Base-by-base conservation (phyloP, 2,329 filamentous ascomycete genomes). In the Penicillium capsulatum region DNA sequence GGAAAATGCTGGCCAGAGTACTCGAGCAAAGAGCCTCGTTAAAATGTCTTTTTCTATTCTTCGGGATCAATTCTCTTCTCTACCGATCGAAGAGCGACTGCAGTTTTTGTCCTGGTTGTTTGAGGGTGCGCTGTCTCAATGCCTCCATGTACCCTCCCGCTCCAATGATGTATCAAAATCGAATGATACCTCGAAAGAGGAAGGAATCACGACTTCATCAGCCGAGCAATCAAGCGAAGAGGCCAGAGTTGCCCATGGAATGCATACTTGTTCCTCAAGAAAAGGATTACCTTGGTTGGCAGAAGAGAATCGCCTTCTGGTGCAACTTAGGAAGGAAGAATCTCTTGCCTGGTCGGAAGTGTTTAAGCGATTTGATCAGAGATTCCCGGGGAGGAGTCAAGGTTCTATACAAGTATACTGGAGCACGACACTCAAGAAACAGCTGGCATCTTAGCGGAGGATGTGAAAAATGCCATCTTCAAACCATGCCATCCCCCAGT, bases 91-190 rank as follows among this genome's bases (percentile, higher is more conserved):
- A 27, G 38, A 41, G 11, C 34, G 42, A 33, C 38, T 45, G 8
- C 10, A 45, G 31, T 45, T 45, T 22, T 36, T 45, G 28, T 45
- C 38, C 17, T 45, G 17, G 38, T 19, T 45, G 15, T 45, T 45
- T 32, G 15, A 41, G 38, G 34, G 34, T 36, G 20, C 38, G 14
- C 27, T 45, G 15, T 35, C 31, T 24, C 22, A 37, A 9, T 45
- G 15, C 35, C 0, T 41, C 14, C 20, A 26, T 41, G 28, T n/a
- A 7, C 17, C 14, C n/a, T 7, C 29, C 28, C 16, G n/a, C 17
- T 8, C 8, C 26, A 24, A 36, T 39, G 22, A 1, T 13, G 20
- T 26, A 32, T 44, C 20, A 26, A 19, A 16, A 36, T 36, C 15
- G 10, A 20, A 28, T 28, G 26, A 28, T 28, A 28, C 26, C 26